phyloP scores from a whole-genome alignment of 1,284 basidiomycete genomes.

The Austroboletus novae-zelandiae region DNA sequence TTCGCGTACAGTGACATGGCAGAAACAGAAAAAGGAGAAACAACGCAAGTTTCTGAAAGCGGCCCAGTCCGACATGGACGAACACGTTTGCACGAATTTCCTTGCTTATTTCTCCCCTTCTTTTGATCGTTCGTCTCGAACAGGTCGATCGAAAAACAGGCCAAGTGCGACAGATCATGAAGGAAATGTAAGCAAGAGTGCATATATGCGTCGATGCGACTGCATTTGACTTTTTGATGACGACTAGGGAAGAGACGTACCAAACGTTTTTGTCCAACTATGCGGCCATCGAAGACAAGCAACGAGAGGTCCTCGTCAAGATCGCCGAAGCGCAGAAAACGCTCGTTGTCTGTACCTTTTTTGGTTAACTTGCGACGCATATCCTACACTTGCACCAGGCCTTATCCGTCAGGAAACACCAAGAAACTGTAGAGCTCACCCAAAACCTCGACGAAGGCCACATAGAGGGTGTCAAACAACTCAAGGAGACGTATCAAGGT shows the following conservation, averaged over 20 bases:
- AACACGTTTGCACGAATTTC: conserved; percentile 22
- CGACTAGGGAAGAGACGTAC: conserved; percentile 22
- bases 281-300: conserved; percentile 25
- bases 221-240: neutral
- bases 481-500: conserved; percentile 26
- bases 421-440: conserved; percentile 18
- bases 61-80: conserved; percentile 30
- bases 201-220: conserved; percentile 8
- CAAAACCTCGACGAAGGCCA: conserved; percentile 28
- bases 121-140: neutral
- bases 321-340: conserved; percentile 24
- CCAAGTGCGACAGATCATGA: conserved; percentile 20
- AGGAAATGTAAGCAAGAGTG: conserved; percentile 22
- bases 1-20: conserved; percentile 35
- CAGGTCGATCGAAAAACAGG: conserved; percentile 22
- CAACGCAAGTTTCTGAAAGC: conserved; percentile 31
- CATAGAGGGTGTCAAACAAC: conserved; percentile 18
- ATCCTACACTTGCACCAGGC: conserved; percentile 10
- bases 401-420: conserved; percentile 29
- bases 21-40: conserved; percentile 38
- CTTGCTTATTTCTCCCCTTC: neutral
- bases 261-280: conserved; percentile 29
- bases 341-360: conserved; percentile 23
- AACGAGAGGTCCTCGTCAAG: conserved; percentile 28
- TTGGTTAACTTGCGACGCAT: neutral